Percentiles rank a stretch among this genome's conserved stretches.
Conservation (phyloP, 1,284 basidiomycete genomes). For the Phellinidium pouzarii region DNA sequence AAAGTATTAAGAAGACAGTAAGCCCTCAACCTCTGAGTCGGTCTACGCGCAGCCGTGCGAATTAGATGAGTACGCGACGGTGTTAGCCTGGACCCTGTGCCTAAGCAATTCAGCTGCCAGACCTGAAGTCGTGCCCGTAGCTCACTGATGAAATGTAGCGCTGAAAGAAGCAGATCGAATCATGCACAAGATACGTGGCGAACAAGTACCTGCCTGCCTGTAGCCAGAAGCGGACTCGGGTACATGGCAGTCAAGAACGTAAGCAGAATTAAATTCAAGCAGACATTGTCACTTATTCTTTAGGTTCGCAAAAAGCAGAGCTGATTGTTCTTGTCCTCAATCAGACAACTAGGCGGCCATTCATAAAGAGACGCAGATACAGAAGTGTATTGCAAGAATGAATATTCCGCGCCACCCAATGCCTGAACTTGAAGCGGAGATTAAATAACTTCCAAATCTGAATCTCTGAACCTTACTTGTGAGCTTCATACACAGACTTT, state of each 20-base stretch:
- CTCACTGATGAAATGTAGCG: too few species aligned
- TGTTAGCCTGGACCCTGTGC: neutral
- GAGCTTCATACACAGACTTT: conserved; percentile 8
- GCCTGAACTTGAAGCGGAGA: neutral
- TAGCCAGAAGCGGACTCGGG: neutral
- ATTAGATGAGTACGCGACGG: neutral
- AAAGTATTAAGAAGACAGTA: neutral
- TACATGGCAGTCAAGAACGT: neutral
- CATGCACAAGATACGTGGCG: neutral
- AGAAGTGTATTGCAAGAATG: too few species aligned
- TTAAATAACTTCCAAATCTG: neutral
- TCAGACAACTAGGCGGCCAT: neutral
- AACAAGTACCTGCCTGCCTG: neutral
- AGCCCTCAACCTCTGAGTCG: neutral
- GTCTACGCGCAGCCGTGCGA: neutral
- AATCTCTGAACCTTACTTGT: neutral
- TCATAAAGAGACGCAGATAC: neutral
- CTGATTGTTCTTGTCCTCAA: neutral
- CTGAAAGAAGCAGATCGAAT: neutral
- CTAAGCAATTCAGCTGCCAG: neutral
- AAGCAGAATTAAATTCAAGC: neutral
- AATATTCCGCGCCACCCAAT: neutral
- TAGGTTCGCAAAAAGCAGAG: too few species aligned
- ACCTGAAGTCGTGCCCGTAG: too few species aligned
- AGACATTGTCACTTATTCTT: neutral